These are phyloP conservation scores for Scalesia atractyloides DNA, from an alignment of 129 eudicot species.

Conservation along the genomic window DNA sequence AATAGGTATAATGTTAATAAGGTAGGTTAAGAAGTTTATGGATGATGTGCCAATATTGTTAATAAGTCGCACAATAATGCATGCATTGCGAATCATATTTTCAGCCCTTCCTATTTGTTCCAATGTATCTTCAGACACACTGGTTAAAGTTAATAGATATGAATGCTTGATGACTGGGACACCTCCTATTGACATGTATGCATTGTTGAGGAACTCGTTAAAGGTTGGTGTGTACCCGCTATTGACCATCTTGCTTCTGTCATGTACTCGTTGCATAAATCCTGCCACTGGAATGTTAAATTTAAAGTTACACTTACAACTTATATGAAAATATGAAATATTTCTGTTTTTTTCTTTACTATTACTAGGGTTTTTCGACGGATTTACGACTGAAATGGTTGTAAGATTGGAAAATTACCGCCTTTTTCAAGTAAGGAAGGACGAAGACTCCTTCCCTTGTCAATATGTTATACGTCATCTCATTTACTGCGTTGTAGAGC, in stretches of 20 bases:
- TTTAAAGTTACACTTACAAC: neutral
- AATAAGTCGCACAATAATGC: slow-evolving; percentile 39
- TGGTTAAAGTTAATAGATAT: slow-evolving; percentile 7
- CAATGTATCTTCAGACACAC: slow-evolving; percentile 25
- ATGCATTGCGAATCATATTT: slow-evolving; percentile 31
- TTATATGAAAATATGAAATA: too few species aligned
- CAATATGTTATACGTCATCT: neutral
- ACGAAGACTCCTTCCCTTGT: slow-evolving; percentile 31
- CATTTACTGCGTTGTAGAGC: slow-evolving; percentile 6
- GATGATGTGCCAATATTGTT: slow-evolving; percentile 55
- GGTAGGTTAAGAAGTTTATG: slow-evolving; percentile 26
- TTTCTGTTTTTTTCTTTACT: too few species aligned
- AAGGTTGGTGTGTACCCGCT: slow-evolving; percentile 45
- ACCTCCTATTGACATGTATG: slow-evolving; percentile 44
- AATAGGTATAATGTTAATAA: neutral
- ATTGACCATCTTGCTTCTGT: slow-evolving; percentile 43
- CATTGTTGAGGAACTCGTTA: slow-evolving; percentile 44
- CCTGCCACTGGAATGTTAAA: slow-evolving; percentile 35
- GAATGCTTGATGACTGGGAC: slow-evolving; percentile 25
- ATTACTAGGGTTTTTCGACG: too few species aligned
- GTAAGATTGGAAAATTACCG: slow-evolving; percentile 12
- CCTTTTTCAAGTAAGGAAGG: slow-evolving; percentile 31
- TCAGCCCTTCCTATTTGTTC: slow-evolving; percentile 28
- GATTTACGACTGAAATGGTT: too few species aligned
- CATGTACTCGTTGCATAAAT: slow-evolving; percentile 30